phyloP scores from a whole-genome alignment of 345 rosid genomes.

The Capsella bursapastoris region DNA sequence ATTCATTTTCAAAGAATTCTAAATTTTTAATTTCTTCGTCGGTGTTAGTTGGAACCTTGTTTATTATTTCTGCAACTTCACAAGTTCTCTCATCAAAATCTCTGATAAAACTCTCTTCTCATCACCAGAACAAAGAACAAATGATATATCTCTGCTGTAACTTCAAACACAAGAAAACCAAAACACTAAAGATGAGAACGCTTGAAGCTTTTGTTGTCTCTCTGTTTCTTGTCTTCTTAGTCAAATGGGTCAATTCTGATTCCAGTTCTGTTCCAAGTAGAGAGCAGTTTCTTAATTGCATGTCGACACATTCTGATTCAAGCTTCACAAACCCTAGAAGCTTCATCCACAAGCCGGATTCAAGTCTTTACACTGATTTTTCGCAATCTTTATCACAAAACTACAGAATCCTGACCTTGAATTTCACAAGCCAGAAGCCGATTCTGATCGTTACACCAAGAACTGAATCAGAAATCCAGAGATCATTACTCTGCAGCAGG shows the following conservation, averaged over 20 bases:
- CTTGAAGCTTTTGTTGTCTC: slow-evolving; percentile 36
- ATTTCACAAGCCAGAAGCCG: slow-evolving; percentile 52
- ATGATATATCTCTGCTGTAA: slow-evolving; percentile 36
- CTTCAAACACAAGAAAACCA: slow-evolving; percentile 38
- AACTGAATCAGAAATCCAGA: slow-evolving; percentile 55
- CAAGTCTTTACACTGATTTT: slow-evolving; percentile 19
- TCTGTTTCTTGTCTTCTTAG: slow-evolving; percentile 39
- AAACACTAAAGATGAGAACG: slow-evolving; percentile 30
- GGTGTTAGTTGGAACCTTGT: slow-evolving; percentile 36
- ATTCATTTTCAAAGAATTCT: neutral
- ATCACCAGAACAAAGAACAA: slow-evolving; percentile 14
- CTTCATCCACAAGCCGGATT: slow-evolving; percentile 38
- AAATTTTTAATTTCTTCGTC: slow-evolving; percentile 12
- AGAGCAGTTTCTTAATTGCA: slow-evolving; percentile 43
- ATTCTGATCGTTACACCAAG: slow-evolving; percentile 49
- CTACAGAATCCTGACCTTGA: slow-evolving; percentile 33
- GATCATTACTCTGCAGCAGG: slow-evolving; percentile 51
- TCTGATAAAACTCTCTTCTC: slow-evolving; percentile 11
- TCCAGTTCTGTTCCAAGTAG: slow-evolving; percentile 19
- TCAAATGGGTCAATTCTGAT: slow-evolving; percentile 42
- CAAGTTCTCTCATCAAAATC: slow-evolving; percentile 28
- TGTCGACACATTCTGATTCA: slow-evolving; percentile 29
- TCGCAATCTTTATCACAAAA: slow-evolving; percentile 32
- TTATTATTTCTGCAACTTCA: slow-evolving; percentile 20
- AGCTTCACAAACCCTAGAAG: slow-evolving; percentile 11